A percentile compares a stretch with the other conserved stretches of the same genome.
Conservation (phyloP, 2,329 filamentous ascomycete genomes). For the Sporothrix pallida region DNA sequence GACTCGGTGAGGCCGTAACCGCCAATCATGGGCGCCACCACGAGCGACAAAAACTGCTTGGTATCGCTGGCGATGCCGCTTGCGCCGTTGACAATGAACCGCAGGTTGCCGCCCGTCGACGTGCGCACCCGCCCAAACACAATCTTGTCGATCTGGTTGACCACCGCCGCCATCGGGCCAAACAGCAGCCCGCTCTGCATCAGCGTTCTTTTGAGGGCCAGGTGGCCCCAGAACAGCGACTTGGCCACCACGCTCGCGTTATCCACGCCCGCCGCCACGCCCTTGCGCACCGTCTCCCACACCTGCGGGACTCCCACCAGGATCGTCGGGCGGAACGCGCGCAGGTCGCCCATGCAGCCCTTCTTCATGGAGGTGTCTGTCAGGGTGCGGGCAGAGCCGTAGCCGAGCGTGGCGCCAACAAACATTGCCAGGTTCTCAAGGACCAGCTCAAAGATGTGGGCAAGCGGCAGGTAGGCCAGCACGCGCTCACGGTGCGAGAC, state of each 20-base stretch:
- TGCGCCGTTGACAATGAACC: conserved; percentile 92
- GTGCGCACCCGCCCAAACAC: conserved; percentile 93
- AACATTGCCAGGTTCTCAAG: conserved; percentile 91
- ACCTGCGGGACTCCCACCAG: conserved; percentile 94
- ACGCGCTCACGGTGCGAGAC: conserved; percentile 79
- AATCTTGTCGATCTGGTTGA: conserved; percentile 70
- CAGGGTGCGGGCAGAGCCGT: conserved; percentile 87
- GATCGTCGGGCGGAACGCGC: conserved; percentile 85
- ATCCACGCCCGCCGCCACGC: conserved; percentile 80
- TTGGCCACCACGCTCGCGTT: conserved; percentile 70
- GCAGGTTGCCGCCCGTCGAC: conserved; percentile 84
- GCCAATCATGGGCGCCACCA: conserved; percentile 90
- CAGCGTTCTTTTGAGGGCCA: conserved; percentile 64
- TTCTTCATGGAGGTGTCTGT: conserved; percentile 78
- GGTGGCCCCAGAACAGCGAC: conserved; percentile 77
- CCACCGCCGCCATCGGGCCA: conserved; percentile 60
- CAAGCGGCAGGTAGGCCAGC: conserved; percentile 89
- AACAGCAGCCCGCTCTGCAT: conserved; percentile 57
- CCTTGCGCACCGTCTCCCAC: conserved; percentile 98
- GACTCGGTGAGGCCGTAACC: conserved; percentile 97
- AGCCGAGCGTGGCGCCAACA: conserved; percentile 90
- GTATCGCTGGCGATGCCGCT: conserved; percentile 89
- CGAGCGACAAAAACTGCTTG: conserved; percentile 86
- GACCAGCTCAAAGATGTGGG: conserved; percentile 95
- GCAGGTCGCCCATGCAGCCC: conserved; percentile 92